Base-by-base conservation (phyloP, 202 grass and related monocot genomes). In the Setaria viridis region DNA sequence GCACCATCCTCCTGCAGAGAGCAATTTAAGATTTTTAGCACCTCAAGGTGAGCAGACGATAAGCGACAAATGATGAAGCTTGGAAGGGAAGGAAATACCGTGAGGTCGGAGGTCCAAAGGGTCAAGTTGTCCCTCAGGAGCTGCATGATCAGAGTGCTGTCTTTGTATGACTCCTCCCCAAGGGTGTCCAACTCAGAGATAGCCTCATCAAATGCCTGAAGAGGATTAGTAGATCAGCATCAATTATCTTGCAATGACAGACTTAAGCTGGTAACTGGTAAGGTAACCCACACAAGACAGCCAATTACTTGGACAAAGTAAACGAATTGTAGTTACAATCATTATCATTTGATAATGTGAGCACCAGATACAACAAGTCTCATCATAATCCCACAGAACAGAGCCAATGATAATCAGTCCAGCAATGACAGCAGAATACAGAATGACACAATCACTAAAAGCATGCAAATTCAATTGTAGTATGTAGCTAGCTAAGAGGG, bases 131-230 rank as follows among this genome's bases (percentile, higher is more conserved):
- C 92, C 74, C 91, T 94, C 41, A 97, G 87, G 63, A 97, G 95
- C 74, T 97, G 95, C 95, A 97, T 97, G 72, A 97, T 97, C 89
- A 95, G 77, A 11, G 95, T 95, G 89, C 92, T 97, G 48, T 97
- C 95, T 85, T 95, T 97, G 92, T 97, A 97, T 4, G 95, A 97
- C 66, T 97, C 95, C 85, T 97, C 95, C 1, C 92, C 87, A 10
- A 97, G 88, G 59, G 88, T 91, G 43, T 95, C 95, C 69, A 97
- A 88, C 86, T 97, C 92, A 2, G 95, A 93, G 76, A 97, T 97
- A 20, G 95, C 92, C 76, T 97, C 95, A 43, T 97, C 95, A 80
- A 97, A 97, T 2, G 95, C 95, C 95, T 97, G 80, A 4, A 54
- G 25, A 55, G 2, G 57, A 8, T 49, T 42, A 54, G 47, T 71